These are phyloP conservation scores for Exserohilum rostratum DNA, from an alignment of 2,329 filamentous ascomycete genomes.

Conservation along the genomic window DNA sequence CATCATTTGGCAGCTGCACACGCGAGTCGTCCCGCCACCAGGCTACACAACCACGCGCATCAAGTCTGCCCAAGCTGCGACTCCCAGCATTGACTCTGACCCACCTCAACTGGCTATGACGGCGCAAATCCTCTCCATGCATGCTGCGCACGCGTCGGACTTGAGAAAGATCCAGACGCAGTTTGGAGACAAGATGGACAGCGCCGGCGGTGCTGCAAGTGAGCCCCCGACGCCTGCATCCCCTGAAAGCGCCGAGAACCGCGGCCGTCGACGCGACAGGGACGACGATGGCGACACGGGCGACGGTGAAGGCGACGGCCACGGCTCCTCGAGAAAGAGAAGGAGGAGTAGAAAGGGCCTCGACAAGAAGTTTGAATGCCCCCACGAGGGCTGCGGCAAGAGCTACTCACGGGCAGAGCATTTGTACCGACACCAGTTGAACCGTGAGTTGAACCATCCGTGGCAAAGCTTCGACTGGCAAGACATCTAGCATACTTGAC, in stretches of 20 bases:
- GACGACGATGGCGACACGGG: slow-evolving; percentile 37
- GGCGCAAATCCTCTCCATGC: slow-evolving; percentile 49
- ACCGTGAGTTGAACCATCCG: slow-evolving; percentile 65
- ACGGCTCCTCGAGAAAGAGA: slow-evolving; percentile 58
- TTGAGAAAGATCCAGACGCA: slow-evolving; percentile 44
- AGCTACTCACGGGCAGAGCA: slow-evolving; percentile 97
- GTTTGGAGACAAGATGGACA: slow-evolving; percentile 46
- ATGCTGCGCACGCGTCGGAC: slow-evolving; percentile 44
- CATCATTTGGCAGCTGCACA: slow-evolving; percentile 16
- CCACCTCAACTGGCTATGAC: slow-evolving; percentile 39
- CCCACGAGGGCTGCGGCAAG: slow-evolving; percentile 87
- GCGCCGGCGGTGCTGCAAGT: slow-evolving; percentile 27
- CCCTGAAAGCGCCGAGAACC: slow-evolving; percentile 41
- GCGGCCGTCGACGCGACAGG: slow-evolving; percentile 48
- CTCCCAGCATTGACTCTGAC: slow-evolving; percentile 11
- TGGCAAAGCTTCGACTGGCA: neutral
- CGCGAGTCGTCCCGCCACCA: slow-evolving; percentile 24
- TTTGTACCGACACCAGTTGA: slow-evolving; percentile 93
- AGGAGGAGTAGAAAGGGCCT: slow-evolving; percentile 76
- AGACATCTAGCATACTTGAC: neutral
- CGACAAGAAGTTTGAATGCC: slow-evolving; percentile 75
- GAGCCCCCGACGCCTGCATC: slow-evolving; percentile 44
- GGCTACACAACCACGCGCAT: slow-evolving; percentile 28
- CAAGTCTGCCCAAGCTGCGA: slow-evolving; percentile 8
- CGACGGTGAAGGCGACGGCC: slow-evolving; percentile 36